A percentile compares a stretch with the other conserved stretches of the same genome.
Conservation (phyloP, 140 eudicot genomes). For the Stevia rebaudiana region DNA sequence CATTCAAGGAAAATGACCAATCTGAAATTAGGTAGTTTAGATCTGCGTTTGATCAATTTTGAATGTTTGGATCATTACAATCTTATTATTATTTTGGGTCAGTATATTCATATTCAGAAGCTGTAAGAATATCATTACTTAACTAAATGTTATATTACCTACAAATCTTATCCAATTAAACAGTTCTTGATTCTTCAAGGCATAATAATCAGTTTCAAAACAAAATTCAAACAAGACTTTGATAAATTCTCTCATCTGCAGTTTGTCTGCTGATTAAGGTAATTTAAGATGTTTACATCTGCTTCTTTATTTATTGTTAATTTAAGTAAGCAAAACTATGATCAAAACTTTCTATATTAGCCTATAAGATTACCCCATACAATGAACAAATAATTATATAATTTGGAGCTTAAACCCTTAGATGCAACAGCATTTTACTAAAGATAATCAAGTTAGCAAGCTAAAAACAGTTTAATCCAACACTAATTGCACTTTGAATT, state of each 20-base stretch:
- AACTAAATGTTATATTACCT: neutral
- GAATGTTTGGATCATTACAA: neutral
- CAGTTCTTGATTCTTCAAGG: neutral
- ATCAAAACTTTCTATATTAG: neutral
- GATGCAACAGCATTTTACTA: neutral
- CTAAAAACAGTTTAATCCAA: neutral
- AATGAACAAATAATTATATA: neutral
- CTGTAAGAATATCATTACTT: neutral
- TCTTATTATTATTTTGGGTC: neutral
- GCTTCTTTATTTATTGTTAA: neutral
- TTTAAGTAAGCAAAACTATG: neutral
- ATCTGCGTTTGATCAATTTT: neutral
- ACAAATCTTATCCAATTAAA: neutral
- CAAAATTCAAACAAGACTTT: neutral
- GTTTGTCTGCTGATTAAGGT: neutral
- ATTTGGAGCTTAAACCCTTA: neutral
- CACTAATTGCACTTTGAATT: constrained; percentile 1
- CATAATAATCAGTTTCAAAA: neutral
- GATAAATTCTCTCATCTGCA: neutral
- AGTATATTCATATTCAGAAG: neutral
- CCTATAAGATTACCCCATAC: neutral
- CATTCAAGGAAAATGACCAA: too few relatives aligned
- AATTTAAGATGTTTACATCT: neutral
- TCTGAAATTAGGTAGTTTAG: neutral
- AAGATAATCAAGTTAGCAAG: neutral